Evolutionary conservation across 306 rosid species (phyloP).

Genomic region (Astragalus membranaceus): DNA sequence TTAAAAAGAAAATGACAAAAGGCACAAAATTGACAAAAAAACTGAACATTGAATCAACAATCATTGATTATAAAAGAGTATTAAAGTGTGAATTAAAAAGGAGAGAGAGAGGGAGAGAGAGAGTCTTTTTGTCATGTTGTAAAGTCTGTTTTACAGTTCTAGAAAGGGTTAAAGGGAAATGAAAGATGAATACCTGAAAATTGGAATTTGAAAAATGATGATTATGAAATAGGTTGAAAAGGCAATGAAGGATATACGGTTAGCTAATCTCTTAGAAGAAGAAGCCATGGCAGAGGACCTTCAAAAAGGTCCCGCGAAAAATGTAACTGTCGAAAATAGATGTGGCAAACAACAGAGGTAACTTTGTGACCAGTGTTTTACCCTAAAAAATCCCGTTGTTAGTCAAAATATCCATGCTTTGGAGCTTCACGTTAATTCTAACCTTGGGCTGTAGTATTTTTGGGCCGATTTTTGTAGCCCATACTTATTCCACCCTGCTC

Average conservation of each 20-base stretch:
- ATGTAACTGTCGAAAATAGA: neutral
- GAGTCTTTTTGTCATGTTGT: neutral
- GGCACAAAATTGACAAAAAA: neutral
- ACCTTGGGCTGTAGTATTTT: too few species aligned
- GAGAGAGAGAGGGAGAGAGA: neutral
- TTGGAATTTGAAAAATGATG: constrained; percentile 74
- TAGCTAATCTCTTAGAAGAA: constrained; percentile 62
- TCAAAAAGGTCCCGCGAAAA: constrained; percentile 1
- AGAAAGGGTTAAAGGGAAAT: neutral
- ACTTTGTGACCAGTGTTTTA: constrained; percentile 2
- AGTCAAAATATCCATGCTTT: too few species aligned
- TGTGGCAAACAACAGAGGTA: neutral
- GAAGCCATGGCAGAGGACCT: constrained; percentile 52
- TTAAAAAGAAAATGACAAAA: constrained; percentile 1
- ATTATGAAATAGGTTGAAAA: constrained; percentile 49
- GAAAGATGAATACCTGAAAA: constrained; percentile 61
- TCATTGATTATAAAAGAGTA: too few species aligned
- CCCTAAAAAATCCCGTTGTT: neutral
- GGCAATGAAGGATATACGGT: constrained; percentile 41
- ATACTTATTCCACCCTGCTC: too few species aligned
- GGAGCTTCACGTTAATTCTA: too few species aligned
- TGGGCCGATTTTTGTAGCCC: too few species aligned
- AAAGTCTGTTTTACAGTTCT: neutral
- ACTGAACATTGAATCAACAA: neutral
- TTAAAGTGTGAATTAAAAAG: too few species aligned